Evolutionary conservation across 345 rosid genomes (phyloP).

Genomic region (Angophora floribunda): DNA sequence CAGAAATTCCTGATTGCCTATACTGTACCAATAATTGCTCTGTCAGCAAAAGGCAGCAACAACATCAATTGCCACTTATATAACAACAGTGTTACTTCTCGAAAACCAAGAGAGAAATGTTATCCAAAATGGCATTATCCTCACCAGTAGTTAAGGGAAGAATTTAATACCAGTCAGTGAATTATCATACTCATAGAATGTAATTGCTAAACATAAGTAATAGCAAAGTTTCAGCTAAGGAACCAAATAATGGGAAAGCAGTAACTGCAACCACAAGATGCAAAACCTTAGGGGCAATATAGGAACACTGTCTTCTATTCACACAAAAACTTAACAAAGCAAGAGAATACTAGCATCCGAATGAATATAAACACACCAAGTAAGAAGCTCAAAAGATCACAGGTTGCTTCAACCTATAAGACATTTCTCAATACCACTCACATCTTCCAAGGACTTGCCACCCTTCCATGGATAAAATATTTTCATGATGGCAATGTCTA

Average conservation of each 20-base stretch:
- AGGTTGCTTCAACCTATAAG: neutral
- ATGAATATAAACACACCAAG: neutral
- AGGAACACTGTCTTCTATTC: neutral
- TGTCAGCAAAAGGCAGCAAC: conserved; percentile 1
- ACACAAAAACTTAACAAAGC: neutral
- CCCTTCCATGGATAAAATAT: neutral
- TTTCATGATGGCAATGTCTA: neutral
- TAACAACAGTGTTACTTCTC: neutral
- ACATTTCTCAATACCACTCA: neutral
- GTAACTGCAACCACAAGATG: neutral
- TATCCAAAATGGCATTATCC: neutral
- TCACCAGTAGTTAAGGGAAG: neutral
- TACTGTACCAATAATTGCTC: conserved; percentile 31
- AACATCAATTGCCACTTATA: neutral
- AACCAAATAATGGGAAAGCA: neutral
- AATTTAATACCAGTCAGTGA: neutral
- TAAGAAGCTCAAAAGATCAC: neutral
- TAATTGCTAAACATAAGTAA: neutral
- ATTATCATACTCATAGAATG: neutral
- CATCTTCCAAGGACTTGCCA: neutral
- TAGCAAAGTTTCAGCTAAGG: neutral
- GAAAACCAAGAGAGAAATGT: neutral
- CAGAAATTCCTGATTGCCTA: conserved; percentile 53
- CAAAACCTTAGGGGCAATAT: neutral
- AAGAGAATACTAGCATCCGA: neutral